These are phyloP conservation scores for Phycomyces blakesleeanus DNA, from an alignment of 192 early-diverging fungal species.

Conservation along the genomic window DNA sequence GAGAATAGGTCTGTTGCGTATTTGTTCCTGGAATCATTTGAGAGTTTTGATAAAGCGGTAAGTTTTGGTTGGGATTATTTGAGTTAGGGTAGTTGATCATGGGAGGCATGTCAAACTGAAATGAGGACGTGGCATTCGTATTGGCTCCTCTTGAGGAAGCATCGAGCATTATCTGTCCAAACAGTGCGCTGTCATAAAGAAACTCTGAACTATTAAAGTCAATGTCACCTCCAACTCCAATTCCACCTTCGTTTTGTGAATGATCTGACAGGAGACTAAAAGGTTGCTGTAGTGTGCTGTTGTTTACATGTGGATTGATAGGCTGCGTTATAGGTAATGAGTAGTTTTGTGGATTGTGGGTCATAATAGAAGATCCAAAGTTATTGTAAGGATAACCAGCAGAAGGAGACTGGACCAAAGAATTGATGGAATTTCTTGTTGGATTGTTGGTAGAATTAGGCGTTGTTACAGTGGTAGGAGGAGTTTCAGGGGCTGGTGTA, in stretches of 20 bases:
- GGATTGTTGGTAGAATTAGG: background rate
- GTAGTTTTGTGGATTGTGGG: background rate
- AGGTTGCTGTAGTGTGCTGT: background rate
- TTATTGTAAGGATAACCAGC: background rate
- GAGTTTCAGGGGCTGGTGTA: background rate
- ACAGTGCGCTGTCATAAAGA: conserved; percentile 22
- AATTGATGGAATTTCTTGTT: too few relatives aligned
- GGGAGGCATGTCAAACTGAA: background rate
- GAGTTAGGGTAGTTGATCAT: background rate
- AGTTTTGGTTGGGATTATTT: background rate
- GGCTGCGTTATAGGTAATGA: background rate
- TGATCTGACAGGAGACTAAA: background rate
- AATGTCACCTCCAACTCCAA: conserved; percentile 4
- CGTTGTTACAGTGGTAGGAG: background rate
- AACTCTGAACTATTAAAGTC: conserved; percentile 32
- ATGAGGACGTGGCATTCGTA: background rate
- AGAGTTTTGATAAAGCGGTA: too few relatives aligned
- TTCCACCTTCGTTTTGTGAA: background rate
- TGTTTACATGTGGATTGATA: background rate
- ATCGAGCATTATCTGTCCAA: conserved; percentile 34
- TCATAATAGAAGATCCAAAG: background rate
- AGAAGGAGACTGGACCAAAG: too few relatives aligned
- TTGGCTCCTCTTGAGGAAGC: conserved; percentile 3
- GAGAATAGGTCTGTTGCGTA: too few relatives aligned
- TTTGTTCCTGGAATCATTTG: too few relatives aligned